Conservation (phyloP, 768 basidiomycete species). For the Suillus ampliporus region DNA sequence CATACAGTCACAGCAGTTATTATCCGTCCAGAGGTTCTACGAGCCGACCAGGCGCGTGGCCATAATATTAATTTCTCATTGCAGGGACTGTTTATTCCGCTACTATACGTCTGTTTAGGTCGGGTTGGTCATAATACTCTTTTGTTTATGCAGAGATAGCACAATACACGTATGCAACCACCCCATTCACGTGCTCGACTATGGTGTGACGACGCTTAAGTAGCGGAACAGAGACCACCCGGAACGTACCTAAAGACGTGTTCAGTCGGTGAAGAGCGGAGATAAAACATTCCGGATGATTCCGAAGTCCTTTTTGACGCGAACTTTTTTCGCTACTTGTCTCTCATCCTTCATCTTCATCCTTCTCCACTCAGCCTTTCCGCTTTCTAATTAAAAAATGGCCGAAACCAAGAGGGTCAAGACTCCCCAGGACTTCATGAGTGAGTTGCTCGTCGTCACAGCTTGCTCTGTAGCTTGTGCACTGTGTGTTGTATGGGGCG, state of each 20-base stretch:
- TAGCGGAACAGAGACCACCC: slow-evolving; percentile 13
- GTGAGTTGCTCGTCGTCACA: slow-evolving; percentile 42
- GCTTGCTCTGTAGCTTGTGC: not conserved
- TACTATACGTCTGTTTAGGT: slow-evolving; percentile 18
- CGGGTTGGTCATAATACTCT: slow-evolving; percentile 18
- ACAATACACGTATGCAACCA: slow-evolving; percentile 5
- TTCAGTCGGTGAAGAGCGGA: slow-evolving; percentile 34
- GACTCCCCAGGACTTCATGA: slow-evolving; percentile 88
- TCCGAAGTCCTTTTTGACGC: slow-evolving; percentile 43
- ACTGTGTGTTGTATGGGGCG: slow-evolving; percentile 24
- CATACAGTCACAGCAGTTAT: slow-evolving; percentile 24
- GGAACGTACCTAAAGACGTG: slow-evolving; percentile 7
- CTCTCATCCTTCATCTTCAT: slow-evolving; percentile 50
- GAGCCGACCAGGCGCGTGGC: slow-evolving; percentile 34
- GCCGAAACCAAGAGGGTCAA: slow-evolving; percentile 85
- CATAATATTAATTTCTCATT: slow-evolving; percentile 26
- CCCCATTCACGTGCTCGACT: not conserved
- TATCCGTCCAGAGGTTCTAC: slow-evolving; percentile 28
- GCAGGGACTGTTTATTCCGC: slow-evolving; percentile 3
- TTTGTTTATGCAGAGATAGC: slow-evolving; percentile 4
- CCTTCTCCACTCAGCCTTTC: slow-evolving; percentile 57
- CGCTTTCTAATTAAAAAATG: slow-evolving; percentile 62
- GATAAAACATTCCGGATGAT: slow-evolving; percentile 37
- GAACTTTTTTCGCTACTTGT: slow-evolving; percentile 53
- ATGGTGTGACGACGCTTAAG: not conserved